A percentile compares a stretch with the other conserved stretches of the same genome.
These are phyloP conservation scores for Saururus chinensis DNA, from an alignment of 164 flowering plant genomes.

Conservation along the genomic window DNA sequence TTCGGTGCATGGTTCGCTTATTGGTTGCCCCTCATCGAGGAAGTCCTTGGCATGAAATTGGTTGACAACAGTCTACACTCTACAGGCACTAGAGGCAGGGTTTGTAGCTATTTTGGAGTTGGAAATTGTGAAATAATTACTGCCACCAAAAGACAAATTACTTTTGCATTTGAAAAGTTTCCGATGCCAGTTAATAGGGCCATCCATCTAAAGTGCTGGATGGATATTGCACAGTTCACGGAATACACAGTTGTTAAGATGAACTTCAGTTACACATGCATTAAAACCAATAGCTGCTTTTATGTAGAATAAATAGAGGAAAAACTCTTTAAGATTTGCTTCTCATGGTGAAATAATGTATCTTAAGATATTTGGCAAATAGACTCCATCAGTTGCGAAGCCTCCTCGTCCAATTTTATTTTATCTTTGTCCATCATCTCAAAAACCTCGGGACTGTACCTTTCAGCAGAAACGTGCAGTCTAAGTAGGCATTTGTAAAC, in stretches of 20 bases:
- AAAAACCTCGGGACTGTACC: slow-evolving; percentile 22
- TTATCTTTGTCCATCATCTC: slow-evolving; percentile 36
- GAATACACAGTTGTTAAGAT: no score
- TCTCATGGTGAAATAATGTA: background rate
- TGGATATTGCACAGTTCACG: no score
- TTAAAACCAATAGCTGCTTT: no score
- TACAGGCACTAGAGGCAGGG: slow-evolving; percentile 1
- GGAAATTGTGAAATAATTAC: background rate
- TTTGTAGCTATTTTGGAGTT: background rate
- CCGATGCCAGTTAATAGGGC: background rate
- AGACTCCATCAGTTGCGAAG: slow-evolving; percentile 12
- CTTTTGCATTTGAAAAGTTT: background rate
- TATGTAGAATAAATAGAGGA: background rate
- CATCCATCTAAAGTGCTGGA: background rate
- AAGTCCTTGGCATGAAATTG: background rate
- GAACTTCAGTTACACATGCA: no score
- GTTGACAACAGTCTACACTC: background rate
- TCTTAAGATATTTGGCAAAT: slow-evolving; percentile 1
- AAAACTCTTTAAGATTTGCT: background rate
- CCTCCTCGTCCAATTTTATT: slow-evolving; percentile 32
- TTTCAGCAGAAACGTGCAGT: slow-evolving; percentile 17
- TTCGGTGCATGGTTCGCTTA: background rate
- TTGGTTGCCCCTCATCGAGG: background rate
- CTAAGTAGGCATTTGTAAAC: slow-evolving; percentile 38
- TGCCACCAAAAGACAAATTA: slow-evolving; percentile 3